Evolutionary conservation across 2,329 filamentous ascomycete species (phyloP), one percentile per base, ranked within the genome.

Genomic region (Colletotrichum sp.): DNA sequence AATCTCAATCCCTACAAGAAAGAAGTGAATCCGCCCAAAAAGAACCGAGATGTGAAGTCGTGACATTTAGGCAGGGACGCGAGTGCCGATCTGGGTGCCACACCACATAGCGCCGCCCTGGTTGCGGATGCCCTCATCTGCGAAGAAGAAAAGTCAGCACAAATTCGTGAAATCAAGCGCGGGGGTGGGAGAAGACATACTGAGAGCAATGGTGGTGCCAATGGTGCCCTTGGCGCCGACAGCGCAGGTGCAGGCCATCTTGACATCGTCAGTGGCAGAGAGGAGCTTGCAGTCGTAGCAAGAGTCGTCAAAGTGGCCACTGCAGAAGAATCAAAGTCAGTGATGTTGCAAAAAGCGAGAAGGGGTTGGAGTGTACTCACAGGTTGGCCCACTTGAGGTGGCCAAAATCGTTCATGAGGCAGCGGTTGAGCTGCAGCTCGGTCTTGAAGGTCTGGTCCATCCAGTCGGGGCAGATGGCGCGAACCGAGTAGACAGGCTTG

Each of bases 331-430:
- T 4, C n/a, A n/a, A 14, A 26, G 34, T 68, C 7, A 68, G 66
- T 1, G 3, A 32, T 14, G 6, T 8, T 24, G 16, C 12, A 16
- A 21, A 8, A 34, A 24, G 24, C 14, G 32, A 43, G 24, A 8
- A 32, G 7, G 4, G 14, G 1, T 12, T 4, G 32, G 18, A 9
- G 10, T 64, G 26, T 21, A 18, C 64, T 52, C 30, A 72, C 71
- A 74, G 57, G 36, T 71, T 52, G 59, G 72, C 70, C 68, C 72
- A 74, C 32, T 43, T 66, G 55, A 72, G 36, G 14, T 74, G 43
- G 30, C 77, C 77, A 18, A 68, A 68, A 28, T 71, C 61, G 24
- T 77, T 77, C 65, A 63, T 63, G 43, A 77, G 36, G 63, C 77
- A 77, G 43, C 60, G 69, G 61, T 77, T 72, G 48, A 75, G 77